Evolutionary conservation across 2,329 filamentous ascomycete genomes (phyloP).

Genomic region (Epichloe amarillans): DNA sequence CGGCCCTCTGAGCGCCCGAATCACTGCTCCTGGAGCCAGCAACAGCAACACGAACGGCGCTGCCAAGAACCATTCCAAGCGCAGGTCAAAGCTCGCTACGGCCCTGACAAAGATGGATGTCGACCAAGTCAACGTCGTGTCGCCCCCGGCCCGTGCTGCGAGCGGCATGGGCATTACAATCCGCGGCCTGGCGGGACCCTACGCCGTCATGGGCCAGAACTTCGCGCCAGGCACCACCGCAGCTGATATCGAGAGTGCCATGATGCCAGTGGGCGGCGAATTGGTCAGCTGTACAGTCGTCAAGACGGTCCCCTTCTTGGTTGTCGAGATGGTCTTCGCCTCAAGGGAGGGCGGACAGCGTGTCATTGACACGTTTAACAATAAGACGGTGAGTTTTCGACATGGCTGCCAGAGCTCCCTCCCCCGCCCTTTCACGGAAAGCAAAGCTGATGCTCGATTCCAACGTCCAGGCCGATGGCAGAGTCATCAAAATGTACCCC

Average conservation of each 20-base stretch:
- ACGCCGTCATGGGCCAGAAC: constrained; percentile 63
- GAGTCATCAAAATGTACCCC: constrained; percentile 58
- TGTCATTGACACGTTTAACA: constrained; percentile 64
- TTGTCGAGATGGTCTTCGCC: constrained; percentile 65
- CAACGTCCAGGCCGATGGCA: constrained; percentile 51
- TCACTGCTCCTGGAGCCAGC: constrained; percentile 25
- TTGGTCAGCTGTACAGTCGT: constrained; percentile 55
- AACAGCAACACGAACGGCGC: constrained; percentile 6
- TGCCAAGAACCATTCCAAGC: constrained; percentile 13
- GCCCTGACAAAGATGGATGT: constrained; percentile 30
- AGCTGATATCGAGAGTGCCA: constrained; percentile 70
- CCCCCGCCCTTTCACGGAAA: not conserved
- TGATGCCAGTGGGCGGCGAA: constrained; percentile 60
- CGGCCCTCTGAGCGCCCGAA: constrained; percentile 33
- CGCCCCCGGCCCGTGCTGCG: constrained; percentile 3
- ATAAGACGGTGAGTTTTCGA: constrained; percentile 50
- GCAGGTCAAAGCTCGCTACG: constrained; percentile 27
- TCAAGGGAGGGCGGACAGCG: constrained; percentile 59
- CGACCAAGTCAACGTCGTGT: constrained; percentile 24
- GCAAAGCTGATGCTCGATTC: not conserved
- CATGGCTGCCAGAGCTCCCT: not conserved
- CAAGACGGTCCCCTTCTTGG: constrained; percentile 55
- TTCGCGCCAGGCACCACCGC: constrained; percentile 72
- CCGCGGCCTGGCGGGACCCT: constrained; percentile 59
- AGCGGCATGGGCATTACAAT: constrained; percentile 47